A percentile compares a stretch with the other conserved stretches of the same genome.
Evolutionary conservation across 2,329 filamentous ascomycete species (phyloP).

Genomic region (Colletotrichum brevisporum): DNA sequence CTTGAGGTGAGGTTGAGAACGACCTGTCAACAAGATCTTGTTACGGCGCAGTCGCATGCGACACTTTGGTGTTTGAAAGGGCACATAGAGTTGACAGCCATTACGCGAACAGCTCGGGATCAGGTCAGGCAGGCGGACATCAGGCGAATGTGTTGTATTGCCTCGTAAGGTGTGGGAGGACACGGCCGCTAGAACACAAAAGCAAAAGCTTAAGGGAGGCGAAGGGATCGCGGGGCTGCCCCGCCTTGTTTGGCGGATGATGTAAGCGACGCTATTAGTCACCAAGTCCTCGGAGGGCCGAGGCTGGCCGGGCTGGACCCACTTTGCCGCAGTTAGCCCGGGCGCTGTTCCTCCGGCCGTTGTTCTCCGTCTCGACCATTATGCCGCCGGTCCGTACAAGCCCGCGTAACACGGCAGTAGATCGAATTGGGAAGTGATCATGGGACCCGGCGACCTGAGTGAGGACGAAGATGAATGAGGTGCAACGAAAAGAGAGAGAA

Average conservation of each 20-base stretch:
- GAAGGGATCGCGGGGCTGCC: neutral
- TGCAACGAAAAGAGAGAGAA: neutral
- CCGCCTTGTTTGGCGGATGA: neutral
- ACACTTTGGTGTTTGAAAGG: conserved; percentile 31
- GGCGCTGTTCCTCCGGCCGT: neutral
- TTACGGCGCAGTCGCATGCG: conserved; percentile 19
- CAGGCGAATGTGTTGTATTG: neutral
- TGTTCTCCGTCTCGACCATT: conserved; percentile 1
- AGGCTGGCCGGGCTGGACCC: conserved; percentile 32
- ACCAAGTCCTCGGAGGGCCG: conserved; percentile 13
- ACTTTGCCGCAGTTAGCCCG: conserved; percentile 15
- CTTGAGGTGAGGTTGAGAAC: neutral
- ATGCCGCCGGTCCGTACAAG: neutral
- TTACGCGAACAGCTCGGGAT: conserved; percentile 20
- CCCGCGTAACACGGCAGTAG: too few relatives aligned
- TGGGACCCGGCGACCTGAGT: too few relatives aligned
- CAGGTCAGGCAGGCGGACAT: conserved; percentile 14
- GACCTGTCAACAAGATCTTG: conserved; percentile 9
- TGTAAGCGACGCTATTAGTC: conserved; percentile 33
- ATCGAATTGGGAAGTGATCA: too few relatives aligned
- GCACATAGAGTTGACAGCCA: conserved; percentile 20
- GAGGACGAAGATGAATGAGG: neutral
- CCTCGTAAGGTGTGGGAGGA: conserved; percentile 1
- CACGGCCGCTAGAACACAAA: neutral
- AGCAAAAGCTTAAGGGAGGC: neutral